Conservation (phyloP, 139 green algal species). For the Tetratostichococcus sp. region DNA sequence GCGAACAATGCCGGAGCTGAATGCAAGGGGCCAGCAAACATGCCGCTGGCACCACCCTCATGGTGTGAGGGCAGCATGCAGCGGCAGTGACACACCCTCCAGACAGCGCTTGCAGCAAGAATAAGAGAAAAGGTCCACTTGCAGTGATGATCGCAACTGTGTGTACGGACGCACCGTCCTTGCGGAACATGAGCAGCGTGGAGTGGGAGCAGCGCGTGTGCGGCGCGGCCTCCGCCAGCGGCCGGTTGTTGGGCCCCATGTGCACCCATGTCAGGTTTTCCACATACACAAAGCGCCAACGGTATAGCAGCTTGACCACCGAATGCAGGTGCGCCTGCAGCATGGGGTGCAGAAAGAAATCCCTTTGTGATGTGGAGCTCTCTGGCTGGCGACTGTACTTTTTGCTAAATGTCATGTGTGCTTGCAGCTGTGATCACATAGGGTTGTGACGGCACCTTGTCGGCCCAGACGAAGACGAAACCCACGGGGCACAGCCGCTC, state of each 20-base stretch:
- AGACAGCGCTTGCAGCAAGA: too few relatives aligned
- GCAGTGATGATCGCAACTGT: too few relatives aligned
- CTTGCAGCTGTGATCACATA: constrained; percentile 26
- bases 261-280: constrained; percentile 94
- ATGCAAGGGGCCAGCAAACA: too few relatives aligned
- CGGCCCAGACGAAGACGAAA: constrained; percentile 86
- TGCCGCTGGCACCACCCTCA: too few relatives aligned
- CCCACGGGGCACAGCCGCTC: constrained; percentile 63
- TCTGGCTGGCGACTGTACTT: too few relatives aligned
- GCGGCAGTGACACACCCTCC: too few relatives aligned
- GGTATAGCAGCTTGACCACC: constrained; percentile 38
- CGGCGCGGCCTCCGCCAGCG: constrained; percentile 35
- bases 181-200: constrained; percentile 88
- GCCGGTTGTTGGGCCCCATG: constrained; percentile 60
- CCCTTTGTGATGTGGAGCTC: too few relatives aligned
- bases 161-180: constrained; percentile 53
- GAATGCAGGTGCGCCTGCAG: constrained; percentile 30
- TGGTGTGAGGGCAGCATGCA: too few relatives aligned
- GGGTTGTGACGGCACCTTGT: constrained; percentile 66
- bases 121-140: too few relatives aligned
- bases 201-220: constrained; percentile 59
- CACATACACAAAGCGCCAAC: constrained; percentile 74
- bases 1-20: too few relatives aligned
- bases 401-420: too few relatives aligned
- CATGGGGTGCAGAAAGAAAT: neutral